These are phyloP conservation scores for Cytospora piceicola DNA, from an alignment of 2,329 filamentous ascomycete species.

Conservation along the genomic window DNA sequence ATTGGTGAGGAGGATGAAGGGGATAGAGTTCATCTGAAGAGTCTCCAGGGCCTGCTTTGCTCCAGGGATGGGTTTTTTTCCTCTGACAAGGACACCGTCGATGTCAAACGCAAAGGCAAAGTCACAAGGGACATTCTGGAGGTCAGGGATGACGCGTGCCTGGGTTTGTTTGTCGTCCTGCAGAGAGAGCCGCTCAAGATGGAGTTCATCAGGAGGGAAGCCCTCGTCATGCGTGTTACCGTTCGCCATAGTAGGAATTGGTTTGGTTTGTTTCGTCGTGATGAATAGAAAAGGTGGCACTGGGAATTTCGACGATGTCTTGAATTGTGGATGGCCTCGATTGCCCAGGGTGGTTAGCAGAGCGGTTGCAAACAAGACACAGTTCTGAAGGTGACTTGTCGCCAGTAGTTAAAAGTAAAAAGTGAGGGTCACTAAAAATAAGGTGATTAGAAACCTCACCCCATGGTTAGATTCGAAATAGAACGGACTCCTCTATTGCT, in stretches of 20 bases:
- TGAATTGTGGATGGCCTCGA: not conserved
- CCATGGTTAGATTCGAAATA: not conserved
- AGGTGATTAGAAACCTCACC: not conserved
- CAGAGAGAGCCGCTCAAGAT: not conserved
- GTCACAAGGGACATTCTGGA: not conserved
- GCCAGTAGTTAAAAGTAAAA: not conserved
- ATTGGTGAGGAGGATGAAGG: slow-evolving; percentile 76
- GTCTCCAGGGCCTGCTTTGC: slow-evolving; percentile 62
- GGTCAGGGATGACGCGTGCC: not conserved
- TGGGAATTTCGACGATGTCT: too few species aligned
- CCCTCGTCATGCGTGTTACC: not conserved
- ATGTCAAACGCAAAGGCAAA: slow-evolving; percentile 51
- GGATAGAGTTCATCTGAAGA: slow-evolving; percentile 64
- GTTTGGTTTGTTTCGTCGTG: too few species aligned
- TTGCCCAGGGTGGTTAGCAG: not conserved
- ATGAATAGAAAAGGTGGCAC: not conserved
- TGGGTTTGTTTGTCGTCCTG: not conserved
- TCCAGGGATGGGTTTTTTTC: slow-evolving; percentile 63
- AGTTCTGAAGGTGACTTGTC: not conserved
- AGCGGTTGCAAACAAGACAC: not conserved
- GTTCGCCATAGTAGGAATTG: not conserved
- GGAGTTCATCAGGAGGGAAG: slow-evolving; percentile 8
- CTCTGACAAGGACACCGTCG: slow-evolving; percentile 72
- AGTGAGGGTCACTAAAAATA: not conserved
- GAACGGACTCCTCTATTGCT: not conserved